Evolutionary conservation across 352 stramenopile genomes (phyloP).

Genomic region (Albugo laibachii): DNA sequence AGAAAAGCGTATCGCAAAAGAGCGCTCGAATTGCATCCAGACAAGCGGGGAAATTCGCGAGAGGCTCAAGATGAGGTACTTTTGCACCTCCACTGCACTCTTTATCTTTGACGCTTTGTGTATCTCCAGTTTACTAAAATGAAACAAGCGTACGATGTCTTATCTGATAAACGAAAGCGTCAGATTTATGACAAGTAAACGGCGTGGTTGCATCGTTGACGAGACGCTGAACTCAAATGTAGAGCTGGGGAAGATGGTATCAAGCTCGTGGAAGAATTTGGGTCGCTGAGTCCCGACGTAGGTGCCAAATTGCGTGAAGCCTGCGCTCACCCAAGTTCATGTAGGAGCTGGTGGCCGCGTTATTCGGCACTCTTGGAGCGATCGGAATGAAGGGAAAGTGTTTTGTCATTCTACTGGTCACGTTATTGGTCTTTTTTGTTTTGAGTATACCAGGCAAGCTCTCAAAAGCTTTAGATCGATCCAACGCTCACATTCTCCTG

Average conservation of each 20-base stretch:
- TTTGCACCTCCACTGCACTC: background rate
- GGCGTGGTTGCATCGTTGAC: background rate
- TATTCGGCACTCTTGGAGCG: conserved; percentile 26
- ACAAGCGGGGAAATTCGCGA: conserved; percentile 66
- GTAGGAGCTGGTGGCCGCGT: background rate
- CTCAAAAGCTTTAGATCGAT: background rate
- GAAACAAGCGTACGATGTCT: conserved; percentile 85
- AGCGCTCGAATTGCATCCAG: conserved; percentile 83
- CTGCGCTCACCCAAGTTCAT: too few species aligned
- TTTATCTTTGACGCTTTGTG: conserved; percentile 10
- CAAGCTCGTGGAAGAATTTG: conserved; percentile 77
- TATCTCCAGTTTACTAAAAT: conserved; percentile 71
- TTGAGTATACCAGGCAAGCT: conserved; percentile 56
- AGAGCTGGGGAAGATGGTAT: conserved; percentile 74
- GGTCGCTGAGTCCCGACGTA: conserved; percentile 46
- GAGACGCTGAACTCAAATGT: background rate
- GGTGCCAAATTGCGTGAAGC: too few species aligned
- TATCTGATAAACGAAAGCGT: conserved; percentile 74
- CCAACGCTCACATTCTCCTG: background rate
- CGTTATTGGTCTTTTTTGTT: conserved; percentile 62
- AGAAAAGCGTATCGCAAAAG: conserved; percentile 85
- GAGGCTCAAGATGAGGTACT: conserved; percentile 47
- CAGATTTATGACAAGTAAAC: conserved; percentile 62
- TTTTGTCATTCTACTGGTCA: conserved; percentile 41
- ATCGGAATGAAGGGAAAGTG: conserved; percentile 45